These are phyloP conservation scores for Crataegus laevigata DNA, from an alignment of 306 rosid species.

Conservation along the genomic window DNA sequence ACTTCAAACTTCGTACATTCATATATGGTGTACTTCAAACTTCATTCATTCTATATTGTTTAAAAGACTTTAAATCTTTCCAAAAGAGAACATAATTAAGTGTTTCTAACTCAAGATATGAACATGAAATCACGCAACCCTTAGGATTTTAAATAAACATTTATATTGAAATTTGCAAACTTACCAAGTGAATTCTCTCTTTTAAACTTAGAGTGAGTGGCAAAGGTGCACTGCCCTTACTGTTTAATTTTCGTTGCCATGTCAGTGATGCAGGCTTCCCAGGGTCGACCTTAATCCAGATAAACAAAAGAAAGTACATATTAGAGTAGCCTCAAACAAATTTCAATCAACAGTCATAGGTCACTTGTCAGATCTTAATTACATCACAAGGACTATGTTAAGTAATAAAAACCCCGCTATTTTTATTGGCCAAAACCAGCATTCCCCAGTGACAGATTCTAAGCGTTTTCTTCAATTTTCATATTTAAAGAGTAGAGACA, in stretches of 20 bases:
- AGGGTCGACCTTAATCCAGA: conserved; percentile 44
- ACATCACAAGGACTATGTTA: background rate
- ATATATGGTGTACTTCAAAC: background rate
- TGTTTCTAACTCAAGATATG: background rate
- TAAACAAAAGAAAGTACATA: conserved; percentile 1
- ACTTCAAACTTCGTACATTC: background rate
- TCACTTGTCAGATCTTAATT: background rate
- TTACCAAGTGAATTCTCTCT: conserved; percentile 68
- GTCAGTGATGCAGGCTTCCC: conserved; percentile 56
- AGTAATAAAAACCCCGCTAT: background rate
- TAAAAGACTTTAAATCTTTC: background rate
- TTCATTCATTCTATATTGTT: background rate
- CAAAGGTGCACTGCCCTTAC: conserved; percentile 21
- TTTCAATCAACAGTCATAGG: background rate
- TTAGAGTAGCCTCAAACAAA: conserved; percentile 2
- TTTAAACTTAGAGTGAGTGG: conserved; percentile 40
- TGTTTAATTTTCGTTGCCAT: conserved; percentile 68
- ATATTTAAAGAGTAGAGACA: background rate
- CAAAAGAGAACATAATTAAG: background rate
- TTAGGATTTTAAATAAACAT: background rate
- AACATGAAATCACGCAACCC: background rate
- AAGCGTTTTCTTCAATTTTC: background rate
- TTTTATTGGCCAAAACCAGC: background rate
- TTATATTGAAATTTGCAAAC: background rate
- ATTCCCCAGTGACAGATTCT: background rate